Evolutionary conservation across 176 grass and related monocot genomes (phyloP).

Genomic region (Carex parvula): DNA sequence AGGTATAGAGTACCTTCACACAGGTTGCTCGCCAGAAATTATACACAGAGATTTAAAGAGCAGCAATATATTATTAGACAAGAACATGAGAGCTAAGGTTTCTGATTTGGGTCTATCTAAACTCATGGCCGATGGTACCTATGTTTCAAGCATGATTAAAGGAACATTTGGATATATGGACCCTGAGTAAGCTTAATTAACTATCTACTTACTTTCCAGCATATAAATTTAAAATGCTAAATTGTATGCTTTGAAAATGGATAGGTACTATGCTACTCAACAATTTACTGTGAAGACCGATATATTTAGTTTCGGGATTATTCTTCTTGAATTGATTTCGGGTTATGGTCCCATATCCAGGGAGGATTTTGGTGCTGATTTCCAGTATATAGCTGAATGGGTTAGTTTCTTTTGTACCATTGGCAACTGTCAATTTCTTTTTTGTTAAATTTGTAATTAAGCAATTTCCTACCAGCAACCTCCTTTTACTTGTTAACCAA

Average conservation of each 20-base stretch:
- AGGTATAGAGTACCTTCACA: constrained; percentile 98
- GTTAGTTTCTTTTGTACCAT: constrained; percentile 32
- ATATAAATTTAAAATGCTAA: not conserved
- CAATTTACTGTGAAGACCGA: constrained; percentile 86
- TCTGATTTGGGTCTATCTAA: constrained; percentile 92
- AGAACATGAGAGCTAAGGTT: constrained; percentile 88
- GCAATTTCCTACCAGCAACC: not conserved
- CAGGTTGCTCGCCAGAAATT: constrained; percentile 87
- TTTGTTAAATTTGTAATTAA: not conserved
- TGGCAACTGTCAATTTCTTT: not conserved
- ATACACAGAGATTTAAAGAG: constrained; percentile 96
- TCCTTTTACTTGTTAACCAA: not conserved
- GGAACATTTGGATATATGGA: constrained; percentile 94
- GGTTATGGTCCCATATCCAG: constrained; percentile 69
- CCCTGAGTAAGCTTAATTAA: constrained; percentile 63
- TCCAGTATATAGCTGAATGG: constrained; percentile 84
- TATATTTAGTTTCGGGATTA: constrained; percentile 87
- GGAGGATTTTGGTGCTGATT: constrained; percentile 69
- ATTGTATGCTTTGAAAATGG: constrained; percentile 10
- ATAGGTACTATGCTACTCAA: constrained; percentile 85
- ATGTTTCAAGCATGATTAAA: constrained; percentile 84
- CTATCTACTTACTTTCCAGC: not conserved
- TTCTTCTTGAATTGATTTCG: constrained; percentile 84
- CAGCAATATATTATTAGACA: constrained; percentile 92
- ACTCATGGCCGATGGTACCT: constrained; percentile 60